These are phyloP conservation scores for Magnaporthales sp. DNA, from an alignment of 2,329 filamentous ascomycete species.

Conservation along the genomic window DNA sequence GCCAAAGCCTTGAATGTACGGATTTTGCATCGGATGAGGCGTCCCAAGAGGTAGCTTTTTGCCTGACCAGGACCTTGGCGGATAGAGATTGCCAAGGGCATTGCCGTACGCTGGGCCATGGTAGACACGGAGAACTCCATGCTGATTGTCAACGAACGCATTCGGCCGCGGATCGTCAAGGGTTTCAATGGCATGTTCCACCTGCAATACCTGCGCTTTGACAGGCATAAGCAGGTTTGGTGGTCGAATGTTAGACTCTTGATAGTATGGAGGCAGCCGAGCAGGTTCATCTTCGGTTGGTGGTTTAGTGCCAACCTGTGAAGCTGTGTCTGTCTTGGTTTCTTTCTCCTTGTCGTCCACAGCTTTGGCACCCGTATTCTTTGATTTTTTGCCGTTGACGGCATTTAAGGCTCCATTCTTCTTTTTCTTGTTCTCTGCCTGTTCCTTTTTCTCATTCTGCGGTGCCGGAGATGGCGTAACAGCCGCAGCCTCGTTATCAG, in stretches of 20 bases:
- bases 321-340: background rate
- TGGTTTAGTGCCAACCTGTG: constrained; percentile 4
- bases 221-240: constrained; percentile 39
- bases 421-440: constrained; percentile 6
- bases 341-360: background rate
- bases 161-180: constrained; percentile 48
- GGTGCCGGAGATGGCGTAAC: constrained; percentile 9
- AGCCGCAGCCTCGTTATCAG: constrained; percentile 9
- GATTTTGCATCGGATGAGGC: constrained; percentile 33
- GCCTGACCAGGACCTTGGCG: constrained; percentile 22
- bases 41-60: constrained; percentile 30
- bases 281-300: constrained; percentile 5
- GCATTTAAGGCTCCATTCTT: constrained; percentile 1
- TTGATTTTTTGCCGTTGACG: constrained; percentile 5
- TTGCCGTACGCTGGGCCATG: constrained; percentile 48
- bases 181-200: constrained; percentile 46
- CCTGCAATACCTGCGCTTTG: constrained; percentile 39
- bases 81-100: constrained; percentile 37
- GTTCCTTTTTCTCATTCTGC: constrained; percentile 7
- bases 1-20: constrained; percentile 30
- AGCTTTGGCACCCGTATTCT: background rate
- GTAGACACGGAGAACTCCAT: constrained; percentile 46
- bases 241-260: constrained; percentile 21
- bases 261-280: constrained; percentile 13
- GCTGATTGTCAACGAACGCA: constrained; percentile 46